A percentile compares a stretch with the other conserved stretches of the same genome.
Conservation (phyloP, 768 basidiomycete genomes). For the Trametes cubensis region DNA sequence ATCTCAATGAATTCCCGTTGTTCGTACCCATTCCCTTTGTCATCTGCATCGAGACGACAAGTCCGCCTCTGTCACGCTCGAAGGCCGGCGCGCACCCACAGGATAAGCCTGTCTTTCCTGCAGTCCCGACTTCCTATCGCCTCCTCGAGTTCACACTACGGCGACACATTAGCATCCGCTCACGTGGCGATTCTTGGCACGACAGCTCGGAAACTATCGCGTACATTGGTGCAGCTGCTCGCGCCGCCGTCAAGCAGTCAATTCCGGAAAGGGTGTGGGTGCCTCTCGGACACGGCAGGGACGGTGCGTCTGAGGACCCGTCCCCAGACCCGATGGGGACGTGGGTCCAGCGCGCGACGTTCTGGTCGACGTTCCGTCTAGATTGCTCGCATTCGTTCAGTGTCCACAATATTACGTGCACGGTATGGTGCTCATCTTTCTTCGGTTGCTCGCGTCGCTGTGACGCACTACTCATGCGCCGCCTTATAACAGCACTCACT, state of each 20-base stretch:
- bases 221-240: too few species aligned
- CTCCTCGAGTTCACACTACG: slow-evolving; percentile 17
- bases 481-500: slow-evolving; percentile 8
- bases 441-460: too few species aligned
- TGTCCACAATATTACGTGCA: slow-evolving; percentile 1
- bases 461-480: too few species aligned
- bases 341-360: slow-evolving; percentile 23
- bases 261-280: background rate
- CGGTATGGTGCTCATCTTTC: background rate
- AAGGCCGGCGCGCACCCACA: background rate
- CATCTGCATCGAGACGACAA: slow-evolving; percentile 16
- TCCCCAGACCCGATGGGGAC: slow-evolving; percentile 4
- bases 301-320: too few species aligned
- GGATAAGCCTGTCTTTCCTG: slow-evolving; percentile 15
- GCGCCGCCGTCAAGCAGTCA: background rate
- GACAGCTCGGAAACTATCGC: too few species aligned
- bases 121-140: background rate
- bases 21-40: slow-evolving; percentile 20
- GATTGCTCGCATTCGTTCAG: slow-evolving; percentile 21
- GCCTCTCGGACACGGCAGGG: background rate
- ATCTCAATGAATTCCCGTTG: slow-evolving; percentile 13
- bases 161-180: slow-evolving; percentile 8
- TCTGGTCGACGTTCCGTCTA: slow-evolving; percentile 18
- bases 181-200: background rate
- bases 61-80: slow-evolving; percentile 8